Percentiles rank a stretch among this genome's conserved stretches.
Evolutionary conservation across 441 rosid species (phyloP).

Genomic region (Gossypium schwendimanii): DNA sequence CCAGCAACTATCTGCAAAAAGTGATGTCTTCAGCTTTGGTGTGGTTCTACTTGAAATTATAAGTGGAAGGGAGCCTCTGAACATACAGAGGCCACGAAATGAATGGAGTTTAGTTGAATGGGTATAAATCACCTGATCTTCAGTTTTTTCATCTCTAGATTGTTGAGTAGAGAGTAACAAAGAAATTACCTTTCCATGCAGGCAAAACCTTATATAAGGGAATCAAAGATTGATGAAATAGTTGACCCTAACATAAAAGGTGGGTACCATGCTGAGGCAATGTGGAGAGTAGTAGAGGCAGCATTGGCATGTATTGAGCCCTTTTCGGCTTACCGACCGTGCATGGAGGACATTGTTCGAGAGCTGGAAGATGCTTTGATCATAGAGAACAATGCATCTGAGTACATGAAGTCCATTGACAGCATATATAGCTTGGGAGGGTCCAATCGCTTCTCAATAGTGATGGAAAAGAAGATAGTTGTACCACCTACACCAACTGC

Average conservation of each 20-base stretch:
- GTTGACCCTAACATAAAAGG: slow-evolving; percentile 65
- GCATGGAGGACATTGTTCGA: slow-evolving; percentile 54
- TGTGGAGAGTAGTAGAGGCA: slow-evolving; percentile 79
- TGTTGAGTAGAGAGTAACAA: not conserved
- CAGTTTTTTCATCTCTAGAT: slow-evolving; percentile 2
- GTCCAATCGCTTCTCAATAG: slow-evolving; percentile 54
- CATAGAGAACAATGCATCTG: slow-evolving; percentile 79
- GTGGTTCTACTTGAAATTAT: slow-evolving; percentile 68
- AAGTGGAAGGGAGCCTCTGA: slow-evolving; percentile 70
- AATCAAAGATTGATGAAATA: slow-evolving; percentile 65
- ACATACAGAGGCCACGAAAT: slow-evolving; percentile 55
- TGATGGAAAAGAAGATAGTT: slow-evolving; percentile 36
- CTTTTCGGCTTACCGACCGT: slow-evolving; percentile 53
- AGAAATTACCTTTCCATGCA: slow-evolving; percentile 22
- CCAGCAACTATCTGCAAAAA: slow-evolving; percentile 63
- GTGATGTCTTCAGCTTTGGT: slow-evolving; percentile 75
- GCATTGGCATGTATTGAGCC: slow-evolving; percentile 65
- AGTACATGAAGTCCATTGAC: slow-evolving; percentile 72
- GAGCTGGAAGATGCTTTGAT: slow-evolving; percentile 73
- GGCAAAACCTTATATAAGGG: slow-evolving; percentile 66
- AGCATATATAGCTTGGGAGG: slow-evolving; percentile 65
- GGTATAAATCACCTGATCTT: slow-evolving; percentile 31
- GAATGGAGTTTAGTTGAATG: slow-evolving; percentile 86
- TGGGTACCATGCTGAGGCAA: slow-evolving; percentile 65
- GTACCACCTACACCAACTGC: slow-evolving; percentile 34